Evolutionary conservation across 108 stramenopile genomes (phyloP), one percentile per base, ranked within the genome.

Genomic region (Fistulifera pelliculosa): DNA sequence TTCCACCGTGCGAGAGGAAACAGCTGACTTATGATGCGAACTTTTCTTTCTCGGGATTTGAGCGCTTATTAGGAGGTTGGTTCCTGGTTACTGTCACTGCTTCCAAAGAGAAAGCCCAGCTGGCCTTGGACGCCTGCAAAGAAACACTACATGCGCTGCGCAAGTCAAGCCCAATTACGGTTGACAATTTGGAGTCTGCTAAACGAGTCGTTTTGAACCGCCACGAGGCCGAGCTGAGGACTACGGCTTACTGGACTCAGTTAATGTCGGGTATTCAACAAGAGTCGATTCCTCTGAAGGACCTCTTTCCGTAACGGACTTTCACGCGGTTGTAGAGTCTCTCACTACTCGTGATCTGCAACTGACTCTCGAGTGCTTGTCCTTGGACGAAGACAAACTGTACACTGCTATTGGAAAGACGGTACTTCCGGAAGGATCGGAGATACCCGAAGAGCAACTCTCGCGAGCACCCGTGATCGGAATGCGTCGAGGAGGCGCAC

Each of bases 1-100:
- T 58, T 81, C 80, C 53, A 93, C 81, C 23, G 95, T 98, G 97
- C 49, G 97, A 98, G 60, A 66, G 93, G 61, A 93, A 90, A 58
- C 95, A 94, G 56, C 75, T 98, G 0, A 96, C 95, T 0, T 98
- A 98, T 62, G 97, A 98, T 64, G 97, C 97, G 50, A 96, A 94
- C 75, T 95, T 98, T 60, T 87, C 90, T 6, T 80, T 94, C 8
- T 86, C 89, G 22, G 78, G 81, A 31, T 92, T 86, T 77, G 93
- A 95, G 70, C 77, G 90, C n/a, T 55, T 94, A 48, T 61, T 80
- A 52, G 96, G 96, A 45, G 90, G 94, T 19, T 97, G 90, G 90
- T 97, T 95, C 79, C 69, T 94, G 47, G 90, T 96, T 40, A 90
- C 92, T 15, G 95, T 98, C 1, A 95, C 97, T 1, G 93, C 95